Evolutionary conservation across 768 basidiomycete species (phyloP).

Genomic region (Lactarius indigo): DNA sequence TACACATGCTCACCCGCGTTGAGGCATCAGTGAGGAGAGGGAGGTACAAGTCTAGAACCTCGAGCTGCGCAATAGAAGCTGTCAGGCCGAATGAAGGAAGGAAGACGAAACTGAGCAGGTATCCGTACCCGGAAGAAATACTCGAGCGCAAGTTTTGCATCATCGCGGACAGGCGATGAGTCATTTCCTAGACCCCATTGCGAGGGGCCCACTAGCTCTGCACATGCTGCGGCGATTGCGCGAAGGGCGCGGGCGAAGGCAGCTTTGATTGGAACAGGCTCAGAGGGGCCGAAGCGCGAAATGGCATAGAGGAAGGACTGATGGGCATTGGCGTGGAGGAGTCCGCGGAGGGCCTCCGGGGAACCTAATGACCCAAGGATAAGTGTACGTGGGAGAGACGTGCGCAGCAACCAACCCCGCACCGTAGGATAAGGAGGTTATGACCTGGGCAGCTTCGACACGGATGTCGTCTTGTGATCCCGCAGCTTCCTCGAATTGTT

Average conservation of each 20-base stretch:
- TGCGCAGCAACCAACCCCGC: not conserved
- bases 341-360: conserved; percentile 51
- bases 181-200: conserved; percentile 60
- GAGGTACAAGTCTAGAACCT: conserved; percentile 62
- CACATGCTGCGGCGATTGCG: conserved; percentile 52
- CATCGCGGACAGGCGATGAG: conserved; percentile 38
- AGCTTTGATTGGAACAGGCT: conserved; percentile 41
- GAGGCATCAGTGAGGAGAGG: conserved; percentile 53
- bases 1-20: conserved; percentile 42
- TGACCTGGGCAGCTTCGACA: conserved; percentile 70
- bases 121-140: conserved; percentile 54
- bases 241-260: conserved; percentile 65
- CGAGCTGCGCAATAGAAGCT: conserved; percentile 37
- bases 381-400: not conserved
- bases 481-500: conserved; percentile 33
- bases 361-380: conserved; percentile 45
- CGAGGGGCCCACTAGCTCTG: conserved; percentile 68
- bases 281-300: conserved; percentile 42
- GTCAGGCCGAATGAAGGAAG: conserved; percentile 7
- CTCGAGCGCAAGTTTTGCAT: conserved; percentile 56
- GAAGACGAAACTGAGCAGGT: not conserved
- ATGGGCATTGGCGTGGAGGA: conserved; percentile 56
- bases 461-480: conserved; percentile 49
- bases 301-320: conserved; percentile 62
- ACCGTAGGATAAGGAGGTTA: conserved; percentile 74